Conservation (phyloP, 2,329 filamentous ascomycete genomes). For the Talaromyces sp. region DNA sequence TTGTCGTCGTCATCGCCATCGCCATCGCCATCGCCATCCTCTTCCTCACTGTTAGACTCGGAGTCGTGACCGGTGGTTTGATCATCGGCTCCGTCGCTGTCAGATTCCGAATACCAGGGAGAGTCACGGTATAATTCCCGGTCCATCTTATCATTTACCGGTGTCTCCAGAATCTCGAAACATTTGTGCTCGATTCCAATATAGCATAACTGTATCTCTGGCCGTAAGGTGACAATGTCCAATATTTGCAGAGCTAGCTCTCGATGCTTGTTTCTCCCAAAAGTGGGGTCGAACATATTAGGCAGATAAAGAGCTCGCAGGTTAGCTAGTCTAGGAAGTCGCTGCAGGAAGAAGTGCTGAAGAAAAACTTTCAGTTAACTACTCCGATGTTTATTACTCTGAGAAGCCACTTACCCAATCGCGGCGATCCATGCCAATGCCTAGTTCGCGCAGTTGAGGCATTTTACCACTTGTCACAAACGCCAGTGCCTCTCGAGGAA, state of each 20-base stretch:
- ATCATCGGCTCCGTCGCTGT: constrained; percentile 35
- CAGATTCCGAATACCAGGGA: constrained; percentile 22
- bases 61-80: constrained; percentile 17
- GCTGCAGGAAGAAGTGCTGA: constrained; percentile 72
- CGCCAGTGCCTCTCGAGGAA: constrained; percentile 61
- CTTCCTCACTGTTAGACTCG: constrained; percentile 32
- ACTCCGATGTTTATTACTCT: not conserved
- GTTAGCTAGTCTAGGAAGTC: constrained; percentile 64
- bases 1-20: constrained; percentile 46
- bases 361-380: constrained; percentile 11
- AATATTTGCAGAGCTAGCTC: constrained; percentile 72
- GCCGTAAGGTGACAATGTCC: constrained; percentile 70
- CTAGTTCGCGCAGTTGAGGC: constrained; percentile 64
- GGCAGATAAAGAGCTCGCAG: constrained; percentile 67
- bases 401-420: constrained; percentile 60
- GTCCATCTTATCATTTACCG: constrained; percentile 34
- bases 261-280: constrained; percentile 50
- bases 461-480: constrained; percentile 75
- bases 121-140: constrained; percentile 12
- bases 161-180: constrained; percentile 69
- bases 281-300: constrained; percentile 59
- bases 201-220: constrained; percentile 72
- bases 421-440: constrained; percentile 65
- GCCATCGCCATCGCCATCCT: constrained; percentile 47
- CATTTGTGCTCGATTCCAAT: constrained; percentile 72